phyloP scores from a whole-genome alignment of 139 green algal species.

The Chlorella vulgaris region DNA sequence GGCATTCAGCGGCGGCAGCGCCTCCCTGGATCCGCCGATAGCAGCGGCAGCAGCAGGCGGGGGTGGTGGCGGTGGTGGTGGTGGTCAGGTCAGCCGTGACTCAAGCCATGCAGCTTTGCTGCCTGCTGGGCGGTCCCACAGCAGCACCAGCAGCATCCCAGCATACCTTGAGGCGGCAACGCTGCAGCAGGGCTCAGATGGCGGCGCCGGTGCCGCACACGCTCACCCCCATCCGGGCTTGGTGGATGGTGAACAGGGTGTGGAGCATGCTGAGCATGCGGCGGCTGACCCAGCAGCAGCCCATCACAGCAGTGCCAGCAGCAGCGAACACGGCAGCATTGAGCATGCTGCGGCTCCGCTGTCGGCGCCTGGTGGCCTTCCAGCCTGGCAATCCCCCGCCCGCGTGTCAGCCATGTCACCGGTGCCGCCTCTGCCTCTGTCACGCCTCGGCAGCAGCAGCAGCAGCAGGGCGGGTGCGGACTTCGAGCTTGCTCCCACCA shows the following conservation, averaged over 20 bases:
- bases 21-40: neutral
- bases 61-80: no score
- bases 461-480: neutral
- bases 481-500: neutral
- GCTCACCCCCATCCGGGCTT: no score
- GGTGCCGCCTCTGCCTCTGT: conserved; percentile 9
- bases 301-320: neutral
- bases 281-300: neutral
- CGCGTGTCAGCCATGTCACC: neutral
- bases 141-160: conserved; percentile 2
- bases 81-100: no score
- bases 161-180: neutral
- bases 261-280: no score
- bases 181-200: no score
- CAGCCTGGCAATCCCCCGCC: conserved; percentile 18
- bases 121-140: neutral
- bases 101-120: neutral
- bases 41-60: neutral
- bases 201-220: no score
- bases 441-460: neutral
- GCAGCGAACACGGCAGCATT: neutral
- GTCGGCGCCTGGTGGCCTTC: neutral
- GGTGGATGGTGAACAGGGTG: no score
- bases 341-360: neutral
- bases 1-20: neutral